phyloP scores from a whole-genome alignment of 345 rosid genomes.

The Eutrema japonicum region DNA sequence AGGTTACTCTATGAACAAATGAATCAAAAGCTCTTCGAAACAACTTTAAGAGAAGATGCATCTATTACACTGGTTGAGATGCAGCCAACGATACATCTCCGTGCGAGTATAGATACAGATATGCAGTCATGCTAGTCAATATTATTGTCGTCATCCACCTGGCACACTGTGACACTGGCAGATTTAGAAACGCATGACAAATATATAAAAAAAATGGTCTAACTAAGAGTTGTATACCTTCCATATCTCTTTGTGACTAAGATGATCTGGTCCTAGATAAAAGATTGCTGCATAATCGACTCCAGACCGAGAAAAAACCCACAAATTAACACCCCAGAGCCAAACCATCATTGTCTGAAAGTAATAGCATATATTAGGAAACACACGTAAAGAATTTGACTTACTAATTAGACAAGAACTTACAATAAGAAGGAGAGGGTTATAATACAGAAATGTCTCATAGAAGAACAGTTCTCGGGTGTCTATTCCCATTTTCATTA shows the following conservation, averaged over 20 bases:
- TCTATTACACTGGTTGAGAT: constrained; percentile 99
- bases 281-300: constrained; percentile 79
- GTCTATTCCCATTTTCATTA: constrained; percentile 88
- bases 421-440: constrained; percentile 98
- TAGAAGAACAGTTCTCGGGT: constrained; percentile 85
- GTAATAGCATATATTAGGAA: constrained; percentile 22
- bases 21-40: constrained; percentile 16
- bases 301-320: constrained; percentile 83
- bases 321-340: constrained; percentile 96
- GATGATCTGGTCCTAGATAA: constrained; percentile 85
- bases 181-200: neutral
- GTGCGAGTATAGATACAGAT: constrained; percentile 91
- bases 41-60: constrained; percentile 59
- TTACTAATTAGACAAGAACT: constrained; percentile 32
- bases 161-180: constrained; percentile 63
- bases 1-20: constrained; percentile 11
- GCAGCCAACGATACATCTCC: constrained; percentile 97
- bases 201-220: neutral
- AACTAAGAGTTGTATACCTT: constrained; percentile 56
- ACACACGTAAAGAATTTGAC: constrained; percentile 4
- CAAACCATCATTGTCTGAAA: constrained; percentile 91
- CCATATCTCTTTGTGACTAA: constrained; percentile 90
- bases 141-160: constrained; percentile 95
- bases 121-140: constrained; percentile 93
- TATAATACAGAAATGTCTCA: constrained; percentile 93